Conservation (phyloP, 345 rosid species). For the Toxicodendron radicans region DNA sequence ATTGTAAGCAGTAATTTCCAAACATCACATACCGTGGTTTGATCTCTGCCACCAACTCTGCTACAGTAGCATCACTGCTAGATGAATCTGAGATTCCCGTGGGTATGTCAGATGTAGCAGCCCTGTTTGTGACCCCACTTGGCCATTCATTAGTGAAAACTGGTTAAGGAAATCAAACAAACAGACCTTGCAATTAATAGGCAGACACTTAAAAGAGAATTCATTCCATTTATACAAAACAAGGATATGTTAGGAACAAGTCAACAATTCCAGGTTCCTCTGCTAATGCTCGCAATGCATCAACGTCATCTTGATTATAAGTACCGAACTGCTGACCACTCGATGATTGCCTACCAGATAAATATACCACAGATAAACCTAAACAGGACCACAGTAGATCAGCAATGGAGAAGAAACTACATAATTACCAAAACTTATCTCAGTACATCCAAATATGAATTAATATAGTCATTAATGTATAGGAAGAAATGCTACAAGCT, state of each 20-base stretch:
- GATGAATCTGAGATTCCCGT: slow-evolving; percentile 49
- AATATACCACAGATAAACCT: slow-evolving; percentile 82
- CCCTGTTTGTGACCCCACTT: slow-evolving; percentile 61
- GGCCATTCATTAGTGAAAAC: slow-evolving; percentile 92
- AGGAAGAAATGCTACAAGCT: too few relatives aligned
- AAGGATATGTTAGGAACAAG: slow-evolving; percentile 91
- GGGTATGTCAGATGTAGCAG: slow-evolving; percentile 54
- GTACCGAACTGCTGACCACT: slow-evolving; percentile 65
- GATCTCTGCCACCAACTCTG: slow-evolving; percentile 80
- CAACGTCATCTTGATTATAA: slow-evolving; percentile 83
- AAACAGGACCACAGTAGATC: slow-evolving; percentile 30
- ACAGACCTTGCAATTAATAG: neutral
- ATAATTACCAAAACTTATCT: too few relatives aligned
- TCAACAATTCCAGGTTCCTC: slow-evolving; percentile 84
- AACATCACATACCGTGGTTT: slow-evolving; percentile 73
- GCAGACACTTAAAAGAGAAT: neutral
- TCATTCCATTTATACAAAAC: neutral
- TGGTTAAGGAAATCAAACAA: slow-evolving; percentile 48
- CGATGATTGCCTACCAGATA: slow-evolving; percentile 70
- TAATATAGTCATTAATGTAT: too few relatives aligned
- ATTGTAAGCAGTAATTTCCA: slow-evolving; percentile 5
- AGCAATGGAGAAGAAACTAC: neutral
- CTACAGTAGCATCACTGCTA: slow-evolving; percentile 51
- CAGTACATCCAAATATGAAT: too few relatives aligned
- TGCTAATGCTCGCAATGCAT: slow-evolving; percentile 84